These are phyloP conservation scores for Hyparrhenia diplandra DNA, from an alignment of 176 grass and related monocot genomes.

Conservation along the genomic window DNA sequence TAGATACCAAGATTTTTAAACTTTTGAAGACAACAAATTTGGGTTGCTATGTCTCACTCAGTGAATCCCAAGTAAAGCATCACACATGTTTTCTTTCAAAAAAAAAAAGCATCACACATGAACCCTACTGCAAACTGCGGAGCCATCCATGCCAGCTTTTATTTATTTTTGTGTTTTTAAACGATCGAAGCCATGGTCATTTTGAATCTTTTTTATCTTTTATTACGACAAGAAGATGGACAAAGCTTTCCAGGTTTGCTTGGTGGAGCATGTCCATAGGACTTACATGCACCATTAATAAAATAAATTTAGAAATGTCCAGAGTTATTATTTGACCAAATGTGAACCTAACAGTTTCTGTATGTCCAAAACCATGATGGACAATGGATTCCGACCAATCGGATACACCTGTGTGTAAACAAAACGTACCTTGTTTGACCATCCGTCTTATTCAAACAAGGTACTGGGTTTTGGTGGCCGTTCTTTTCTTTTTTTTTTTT, in stretches of 20 bases:
- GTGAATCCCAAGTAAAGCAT: neutral
- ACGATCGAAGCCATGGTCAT: neutral
- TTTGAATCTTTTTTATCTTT: neutral
- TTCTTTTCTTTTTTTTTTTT: too few species aligned
- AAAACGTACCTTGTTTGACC: too few species aligned
- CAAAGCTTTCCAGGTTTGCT: neutral
- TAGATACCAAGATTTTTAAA: neutral
- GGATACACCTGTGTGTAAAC: neutral
- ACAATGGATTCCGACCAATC: neutral
- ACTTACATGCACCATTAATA: neutral
- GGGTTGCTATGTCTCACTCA: neutral
- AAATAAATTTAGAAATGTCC: neutral
- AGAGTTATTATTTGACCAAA: neutral
- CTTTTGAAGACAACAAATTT: neutral
- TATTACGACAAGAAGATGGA: neutral
- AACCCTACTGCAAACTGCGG: neutral
- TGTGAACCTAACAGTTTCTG: neutral
- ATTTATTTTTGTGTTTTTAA: neutral
- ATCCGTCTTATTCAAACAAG: too few species aligned
- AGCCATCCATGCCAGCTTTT: neutral
- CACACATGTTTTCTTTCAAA: too few species aligned
- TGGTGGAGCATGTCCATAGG: neutral
- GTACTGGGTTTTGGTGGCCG: too few species aligned
- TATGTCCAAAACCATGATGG: neutral
- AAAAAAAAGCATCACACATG: neutral